Evolutionary conservation across 176 grass and related monocot genomes (phyloP).

Genomic region (Leersia perrieri): DNA sequence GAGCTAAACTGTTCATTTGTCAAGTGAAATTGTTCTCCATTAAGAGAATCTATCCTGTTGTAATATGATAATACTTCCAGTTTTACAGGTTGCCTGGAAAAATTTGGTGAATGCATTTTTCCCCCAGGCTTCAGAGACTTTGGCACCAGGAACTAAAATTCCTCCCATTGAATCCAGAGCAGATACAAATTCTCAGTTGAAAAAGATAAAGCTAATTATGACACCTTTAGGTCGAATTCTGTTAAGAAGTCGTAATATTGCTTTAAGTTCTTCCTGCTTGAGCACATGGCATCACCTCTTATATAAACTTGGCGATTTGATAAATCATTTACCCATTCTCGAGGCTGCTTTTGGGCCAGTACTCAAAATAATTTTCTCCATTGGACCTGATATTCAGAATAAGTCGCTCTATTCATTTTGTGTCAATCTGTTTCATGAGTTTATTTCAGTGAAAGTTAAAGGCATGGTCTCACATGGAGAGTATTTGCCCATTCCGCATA

Average conservation of each 20-base stretch:
- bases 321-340: constrained; percentile 57
- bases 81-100: constrained; percentile 77
- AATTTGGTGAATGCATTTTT: constrained; percentile 79
- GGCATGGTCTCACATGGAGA: constrained; percentile 12
- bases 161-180: constrained; percentile 16
- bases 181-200: constrained; percentile 35
- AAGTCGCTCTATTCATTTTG: constrained; percentile 65
- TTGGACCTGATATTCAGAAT: constrained; percentile 41
- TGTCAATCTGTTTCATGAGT: constrained; percentile 65
- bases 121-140: constrained; percentile 28
- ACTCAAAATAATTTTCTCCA: constrained; percentile 71
- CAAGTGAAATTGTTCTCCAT: background rate
- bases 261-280: constrained; percentile 60
- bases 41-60: background rate
- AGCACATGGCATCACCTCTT: constrained; percentile 83
- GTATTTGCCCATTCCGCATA: background rate
- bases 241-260: constrained; percentile 56
- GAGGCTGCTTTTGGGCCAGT: constrained; percentile 57
- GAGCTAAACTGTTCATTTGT: constrained; percentile 30
- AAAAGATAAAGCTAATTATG: constrained; percentile 81
- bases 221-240: constrained; percentile 61
- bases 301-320: constrained; percentile 59
- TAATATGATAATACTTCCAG: constrained; percentile 25
- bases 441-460: constrained; percentile 49
- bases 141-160: constrained; percentile 22